Conservation (phyloP, 805 yeast species). For the Yamadazyma akitaensis region DNA sequence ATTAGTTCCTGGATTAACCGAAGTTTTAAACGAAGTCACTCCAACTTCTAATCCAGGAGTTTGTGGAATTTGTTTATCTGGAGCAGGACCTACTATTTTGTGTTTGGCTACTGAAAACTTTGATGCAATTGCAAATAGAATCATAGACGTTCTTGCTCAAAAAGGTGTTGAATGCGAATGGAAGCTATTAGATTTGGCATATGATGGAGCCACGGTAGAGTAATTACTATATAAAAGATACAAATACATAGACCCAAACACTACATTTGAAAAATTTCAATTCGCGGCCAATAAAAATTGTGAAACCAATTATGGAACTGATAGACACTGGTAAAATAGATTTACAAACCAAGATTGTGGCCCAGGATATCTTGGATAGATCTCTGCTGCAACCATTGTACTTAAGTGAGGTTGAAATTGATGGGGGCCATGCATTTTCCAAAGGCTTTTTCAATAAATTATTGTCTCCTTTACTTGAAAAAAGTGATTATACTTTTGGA, state of each 20-base stretch:
- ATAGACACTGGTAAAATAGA: slow-evolving; percentile 12
- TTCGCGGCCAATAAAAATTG: slow-evolving; percentile 6
- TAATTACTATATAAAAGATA: background rate
- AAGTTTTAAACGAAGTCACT: slow-evolving; percentile 73
- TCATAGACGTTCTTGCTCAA: slow-evolving; percentile 63
- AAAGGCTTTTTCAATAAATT: slow-evolving; percentile 45
- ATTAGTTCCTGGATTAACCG: slow-evolving; percentile 85
- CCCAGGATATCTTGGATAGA: slow-evolving; percentile 28
- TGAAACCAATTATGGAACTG: slow-evolving; percentile 5
- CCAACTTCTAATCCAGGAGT: slow-evolving; percentile 82
- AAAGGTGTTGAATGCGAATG: slow-evolving; percentile 72
- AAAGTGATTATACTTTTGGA: slow-evolving; percentile 41
- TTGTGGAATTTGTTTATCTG: slow-evolving; percentile 91
- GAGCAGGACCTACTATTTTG: slow-evolving; percentile 97
- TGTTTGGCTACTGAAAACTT: slow-evolving; percentile 89
- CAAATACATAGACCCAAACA: background rate
- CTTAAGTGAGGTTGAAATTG: slow-evolving; percentile 34
- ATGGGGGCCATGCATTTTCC: slow-evolving; percentile 44
- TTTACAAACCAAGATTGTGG: slow-evolving; percentile 19
- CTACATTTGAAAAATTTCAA: background rate
- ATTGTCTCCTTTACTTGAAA: slow-evolving; percentile 41
- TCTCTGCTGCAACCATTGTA: slow-evolving; percentile 35
- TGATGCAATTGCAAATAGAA: slow-evolving; percentile 76
- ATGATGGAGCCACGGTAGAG: slow-evolving; percentile 66
- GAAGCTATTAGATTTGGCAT: slow-evolving; percentile 82